Conservation (phyloP, 768 basidiomycete species). For the Termitomyces sp. region DNA sequence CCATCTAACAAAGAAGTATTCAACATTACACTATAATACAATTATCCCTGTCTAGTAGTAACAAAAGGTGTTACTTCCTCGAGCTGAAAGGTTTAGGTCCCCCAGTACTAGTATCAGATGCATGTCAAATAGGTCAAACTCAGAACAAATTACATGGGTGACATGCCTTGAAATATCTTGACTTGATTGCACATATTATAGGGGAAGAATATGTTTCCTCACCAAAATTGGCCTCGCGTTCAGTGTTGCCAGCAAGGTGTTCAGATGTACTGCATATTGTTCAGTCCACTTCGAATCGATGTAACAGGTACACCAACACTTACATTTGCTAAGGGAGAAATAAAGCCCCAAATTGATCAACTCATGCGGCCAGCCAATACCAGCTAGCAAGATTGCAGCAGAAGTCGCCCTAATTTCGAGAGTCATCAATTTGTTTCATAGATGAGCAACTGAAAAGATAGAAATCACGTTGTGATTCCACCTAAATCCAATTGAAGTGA, state of each 20-base stretch:
- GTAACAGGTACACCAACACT: not conserved
- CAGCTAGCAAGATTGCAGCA: not conserved
- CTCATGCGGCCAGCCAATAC: not conserved
- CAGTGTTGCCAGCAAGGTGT: too few relatives aligned
- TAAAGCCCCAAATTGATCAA: not conserved
- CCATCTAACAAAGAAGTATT: too few relatives aligned
- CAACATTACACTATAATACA: not conserved
- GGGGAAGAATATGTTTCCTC: not conserved
- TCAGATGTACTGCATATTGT: too few relatives aligned
- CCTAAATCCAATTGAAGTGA: not conserved
- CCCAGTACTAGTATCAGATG: not conserved
- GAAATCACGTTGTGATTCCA: not conserved
- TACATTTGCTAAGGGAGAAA: slow-evolving; percentile 6
- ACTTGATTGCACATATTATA: not conserved
- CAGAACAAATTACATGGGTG: not conserved
- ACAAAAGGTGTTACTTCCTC: not conserved
- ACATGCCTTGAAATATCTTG: not conserved
- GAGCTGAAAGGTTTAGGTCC: too few relatives aligned
- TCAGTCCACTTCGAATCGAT: too few relatives aligned
- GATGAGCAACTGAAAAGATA: not conserved
- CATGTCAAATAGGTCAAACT: not conserved
- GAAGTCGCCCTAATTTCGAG: not conserved
- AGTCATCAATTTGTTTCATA: not conserved
- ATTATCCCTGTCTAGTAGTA: not conserved
- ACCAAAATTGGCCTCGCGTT: too few relatives aligned